phyloP scores from a whole-genome alignment of 2,329 filamentous ascomycete species.

The Nectriaceae sp. region DNA sequence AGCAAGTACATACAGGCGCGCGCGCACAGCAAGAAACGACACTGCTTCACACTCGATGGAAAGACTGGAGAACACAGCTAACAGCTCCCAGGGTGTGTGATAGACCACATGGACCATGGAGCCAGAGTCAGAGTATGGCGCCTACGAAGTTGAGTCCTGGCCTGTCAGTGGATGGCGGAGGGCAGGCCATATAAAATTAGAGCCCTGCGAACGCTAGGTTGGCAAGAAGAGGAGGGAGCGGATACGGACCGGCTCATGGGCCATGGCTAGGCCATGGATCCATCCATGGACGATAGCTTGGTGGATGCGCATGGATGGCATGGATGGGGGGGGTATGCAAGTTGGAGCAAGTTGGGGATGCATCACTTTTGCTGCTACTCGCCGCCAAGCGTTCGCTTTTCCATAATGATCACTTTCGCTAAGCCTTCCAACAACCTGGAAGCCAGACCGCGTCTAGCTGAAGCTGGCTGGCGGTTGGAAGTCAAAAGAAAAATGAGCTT shows the following conservation, averaged over 20 bases:
- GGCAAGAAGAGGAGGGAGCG: slow-evolving; percentile 13
- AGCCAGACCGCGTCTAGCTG: background rate
- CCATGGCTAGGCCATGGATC: slow-evolving; percentile 25
- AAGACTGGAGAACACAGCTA: background rate
- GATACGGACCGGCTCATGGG: slow-evolving; percentile 29
- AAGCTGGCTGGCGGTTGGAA: background rate
- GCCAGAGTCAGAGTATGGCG: slow-evolving; percentile 45
- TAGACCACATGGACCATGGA: slow-evolving; percentile 28
- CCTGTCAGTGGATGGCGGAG: slow-evolving; percentile 44
- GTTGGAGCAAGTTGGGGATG: slow-evolving; percentile 20
- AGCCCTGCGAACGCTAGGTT: slow-evolving; percentile 32
- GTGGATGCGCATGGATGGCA: too few relatives aligned
- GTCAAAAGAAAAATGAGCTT: background rate
- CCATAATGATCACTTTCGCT: background rate
- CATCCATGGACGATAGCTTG: slow-evolving; percentile 12
- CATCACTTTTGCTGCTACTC: background rate
- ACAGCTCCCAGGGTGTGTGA: slow-evolving; percentile 32
- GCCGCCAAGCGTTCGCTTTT: background rate
- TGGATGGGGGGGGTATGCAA: slow-evolving; percentile 4
- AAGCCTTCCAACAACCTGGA: background rate
- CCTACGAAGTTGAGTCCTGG: slow-evolving; percentile 41
- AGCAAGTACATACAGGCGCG: background rate
- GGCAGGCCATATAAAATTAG: slow-evolving; percentile 48
- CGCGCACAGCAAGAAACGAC: background rate
- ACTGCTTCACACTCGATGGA: slow-evolving; percentile 5